Evolutionary conservation across 2,329 filamentous ascomycete species (phyloP).

Genomic region (Epichloe glyceriae): DNA sequence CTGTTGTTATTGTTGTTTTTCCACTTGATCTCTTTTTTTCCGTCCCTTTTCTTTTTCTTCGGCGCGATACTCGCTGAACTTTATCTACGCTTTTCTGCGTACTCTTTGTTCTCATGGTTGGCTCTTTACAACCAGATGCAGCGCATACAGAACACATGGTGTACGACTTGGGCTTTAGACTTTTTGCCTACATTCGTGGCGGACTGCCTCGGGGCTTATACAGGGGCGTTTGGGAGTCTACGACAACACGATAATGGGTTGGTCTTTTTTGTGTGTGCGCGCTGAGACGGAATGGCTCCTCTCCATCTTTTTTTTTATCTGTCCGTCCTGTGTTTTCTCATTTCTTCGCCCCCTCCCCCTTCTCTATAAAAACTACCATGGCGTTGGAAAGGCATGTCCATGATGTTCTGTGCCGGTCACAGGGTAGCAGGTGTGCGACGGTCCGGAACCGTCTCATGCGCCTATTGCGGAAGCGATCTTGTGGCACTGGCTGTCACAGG

Average conservation of each 20-base stretch:
- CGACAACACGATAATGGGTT: neutral
- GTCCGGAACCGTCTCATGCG: constrained; percentile 3
- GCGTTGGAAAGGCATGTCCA: neutral
- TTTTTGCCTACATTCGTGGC: neutral
- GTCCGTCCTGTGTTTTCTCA: neutral
- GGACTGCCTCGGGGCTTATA: neutral
- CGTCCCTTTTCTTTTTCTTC: neutral
- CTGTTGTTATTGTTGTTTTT: neutral
- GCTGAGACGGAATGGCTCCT: no score
- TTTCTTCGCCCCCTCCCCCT: neutral
- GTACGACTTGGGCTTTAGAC: constrained; percentile 1
- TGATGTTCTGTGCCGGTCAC: constrained; percentile 3
- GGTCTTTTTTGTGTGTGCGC: neutral
- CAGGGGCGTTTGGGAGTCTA: neutral
- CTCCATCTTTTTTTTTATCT: neutral
- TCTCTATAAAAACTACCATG: neutral
- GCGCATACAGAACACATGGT: neutral
- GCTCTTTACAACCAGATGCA: neutral
- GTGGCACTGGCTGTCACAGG: constrained; percentile 1
- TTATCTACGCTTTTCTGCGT: no score
- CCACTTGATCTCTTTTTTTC: neutral
- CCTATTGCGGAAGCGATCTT: neutral
- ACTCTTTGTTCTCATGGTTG: neutral
- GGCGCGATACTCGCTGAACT: no score
- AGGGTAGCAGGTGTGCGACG: neutral